Evolutionary conservation across 1,139 yeast species (phyloP), one percentile per base, ranked within the genome.

Genomic region (Suhomyces chickasaworum): DNA sequence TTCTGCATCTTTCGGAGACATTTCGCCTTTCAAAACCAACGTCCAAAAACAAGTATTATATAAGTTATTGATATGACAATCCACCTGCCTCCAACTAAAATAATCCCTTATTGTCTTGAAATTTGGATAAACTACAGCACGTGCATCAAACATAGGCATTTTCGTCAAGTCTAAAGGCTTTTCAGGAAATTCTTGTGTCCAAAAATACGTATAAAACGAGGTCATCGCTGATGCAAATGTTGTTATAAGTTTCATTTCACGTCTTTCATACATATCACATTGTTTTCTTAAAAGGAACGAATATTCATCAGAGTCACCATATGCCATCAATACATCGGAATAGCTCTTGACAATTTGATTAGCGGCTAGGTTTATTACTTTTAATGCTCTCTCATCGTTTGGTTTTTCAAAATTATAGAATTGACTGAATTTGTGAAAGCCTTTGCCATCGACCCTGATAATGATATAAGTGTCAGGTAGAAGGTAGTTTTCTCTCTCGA

Each of bases 271-370:
- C 47, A 93, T 63, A 2, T 71, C 69, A 41, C 95, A 83, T 36
- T 73, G 74, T 45, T 75, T 78, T 29, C 83, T 70, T 43, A 93
- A 66, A 7, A 91, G 77, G 64, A 91, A 91, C 18, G 95, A 86
- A 63, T 87, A 93, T 67, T 93, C 99, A 64, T 93, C 99, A 29
- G 95, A 86, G 59, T 93, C 98, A 0, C 99, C 99, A 61, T 86
- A 93, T 0, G 96, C 96, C 64, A 91, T 53, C 18, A 84, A 60
- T 1, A 89, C 78, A 53, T 95, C 99, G 8, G 89, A 81, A 20
- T 86, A 75, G 37, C 73, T 71, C 32, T 73, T 67, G 75, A 89
- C 78, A 7, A 90, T 77, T 41, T 78, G 77, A 49, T 61, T 56
- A 0, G 99, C 99, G 2, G 96, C 84, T 3, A 75, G 71, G 65